These are phyloP conservation scores for Globisporangium viniferum DNA, from an alignment of 352 stramenopile species.

Conservation along the genomic window DNA sequence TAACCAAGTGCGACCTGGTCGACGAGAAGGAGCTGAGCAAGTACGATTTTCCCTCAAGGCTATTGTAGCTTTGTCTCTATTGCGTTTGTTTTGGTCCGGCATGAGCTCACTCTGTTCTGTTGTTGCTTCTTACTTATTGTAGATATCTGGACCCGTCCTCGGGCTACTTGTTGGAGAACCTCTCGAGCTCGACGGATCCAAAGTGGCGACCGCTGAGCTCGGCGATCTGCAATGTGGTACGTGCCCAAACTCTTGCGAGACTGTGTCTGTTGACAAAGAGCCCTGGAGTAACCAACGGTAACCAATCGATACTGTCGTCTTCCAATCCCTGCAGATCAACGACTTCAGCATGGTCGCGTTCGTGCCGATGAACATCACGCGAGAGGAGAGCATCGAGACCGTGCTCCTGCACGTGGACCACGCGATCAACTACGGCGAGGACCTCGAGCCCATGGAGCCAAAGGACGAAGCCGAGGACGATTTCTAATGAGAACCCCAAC, in stretches of 20 bases:
- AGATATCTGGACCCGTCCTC: slow-evolving; percentile 83
- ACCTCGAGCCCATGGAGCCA: slow-evolving; percentile 90
- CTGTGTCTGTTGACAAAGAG: neutral
- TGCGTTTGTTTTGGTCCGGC: neutral
- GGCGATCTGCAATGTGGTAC: slow-evolving; percentile 86
- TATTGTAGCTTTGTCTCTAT: neutral
- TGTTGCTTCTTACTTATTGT: neutral
- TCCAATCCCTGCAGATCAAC: slow-evolving; percentile 53
- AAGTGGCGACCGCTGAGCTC: slow-evolving; percentile 82
- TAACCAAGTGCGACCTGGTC: slow-evolving; percentile 91
- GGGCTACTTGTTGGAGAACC: slow-evolving; percentile 79
- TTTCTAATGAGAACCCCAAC: neutral
- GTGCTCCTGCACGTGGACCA: slow-evolving; percentile 95
- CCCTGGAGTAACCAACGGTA: too few relatives aligned
- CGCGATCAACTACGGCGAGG: slow-evolving; percentile 96
- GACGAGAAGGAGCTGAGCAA: slow-evolving; percentile 88
- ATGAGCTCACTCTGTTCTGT: neutral
- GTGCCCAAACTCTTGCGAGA: slow-evolving; percentile 8
- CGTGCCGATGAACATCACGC: slow-evolving; percentile 95
- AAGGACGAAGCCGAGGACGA: slow-evolving; percentile 56
- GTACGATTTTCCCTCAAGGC: slow-evolving; percentile 25
- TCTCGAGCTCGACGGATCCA: slow-evolving; percentile 70
- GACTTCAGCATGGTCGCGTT: slow-evolving; percentile 98
- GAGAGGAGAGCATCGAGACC: slow-evolving; percentile 96
- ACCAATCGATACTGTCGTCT: neutral